Evolutionary conservation across 1,284 basidiomycete genomes (phyloP).

Genomic region (Porogramme epimiltina): DNA sequence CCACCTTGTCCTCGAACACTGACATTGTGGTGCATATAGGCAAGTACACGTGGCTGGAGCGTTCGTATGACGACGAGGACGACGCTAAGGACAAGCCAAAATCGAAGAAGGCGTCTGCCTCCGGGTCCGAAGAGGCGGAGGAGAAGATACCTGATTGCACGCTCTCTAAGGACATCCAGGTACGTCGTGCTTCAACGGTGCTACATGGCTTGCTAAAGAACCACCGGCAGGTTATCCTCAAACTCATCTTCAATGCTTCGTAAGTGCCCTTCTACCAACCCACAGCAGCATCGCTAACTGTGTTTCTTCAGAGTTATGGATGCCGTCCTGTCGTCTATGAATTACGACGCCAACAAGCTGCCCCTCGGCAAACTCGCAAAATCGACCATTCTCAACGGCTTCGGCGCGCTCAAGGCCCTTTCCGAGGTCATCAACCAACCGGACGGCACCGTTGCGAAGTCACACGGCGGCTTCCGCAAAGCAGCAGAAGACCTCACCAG

Average conservation of each 20-base stretch:
- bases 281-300: background rate
- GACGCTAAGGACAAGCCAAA: constrained; percentile 33
- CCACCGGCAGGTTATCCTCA: constrained; percentile 50
- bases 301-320: constrained; percentile 47
- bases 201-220: too few species aligned
- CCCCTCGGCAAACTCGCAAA: constrained; percentile 65
- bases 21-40: constrained; percentile 34
- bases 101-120: constrained; percentile 24
- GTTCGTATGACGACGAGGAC: constrained; percentile 50
- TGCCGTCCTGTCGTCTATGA: constrained; percentile 63
- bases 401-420: constrained; percentile 60
- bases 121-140: constrained; percentile 40
- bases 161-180: constrained; percentile 51
- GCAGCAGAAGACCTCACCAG: constrained; percentile 53
- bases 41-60: constrained; percentile 65
- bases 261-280: constrained; percentile 27
- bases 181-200: constrained; percentile 16
- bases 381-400: constrained; percentile 57
- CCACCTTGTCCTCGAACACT: background rate
- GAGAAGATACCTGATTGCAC: constrained; percentile 49
- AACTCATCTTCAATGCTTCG: constrained; percentile 58
- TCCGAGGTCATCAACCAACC: constrained; percentile 54
- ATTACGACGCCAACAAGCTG: constrained; percentile 71
- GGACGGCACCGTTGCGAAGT: constrained; percentile 39
- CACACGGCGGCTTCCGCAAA: constrained; percentile 37